Conservation (phyloP, 2,329 filamentous ascomycete species). For the Curvularia lunata region DNA sequence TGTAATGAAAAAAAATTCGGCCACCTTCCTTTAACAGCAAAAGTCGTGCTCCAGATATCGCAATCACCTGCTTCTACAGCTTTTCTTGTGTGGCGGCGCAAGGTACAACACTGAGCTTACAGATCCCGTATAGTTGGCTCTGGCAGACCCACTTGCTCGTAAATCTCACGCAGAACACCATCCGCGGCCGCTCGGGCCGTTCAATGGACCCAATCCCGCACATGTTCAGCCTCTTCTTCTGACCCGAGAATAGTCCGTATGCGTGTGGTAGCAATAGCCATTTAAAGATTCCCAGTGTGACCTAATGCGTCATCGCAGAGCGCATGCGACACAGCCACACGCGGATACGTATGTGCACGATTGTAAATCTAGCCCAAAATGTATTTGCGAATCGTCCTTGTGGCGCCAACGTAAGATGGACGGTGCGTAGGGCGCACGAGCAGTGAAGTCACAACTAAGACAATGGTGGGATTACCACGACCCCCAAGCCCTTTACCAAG, state of each 20-base stretch:
- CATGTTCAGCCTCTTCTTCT: background rate
- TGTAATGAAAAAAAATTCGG: background rate
- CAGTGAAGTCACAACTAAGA: conserved; percentile 12
- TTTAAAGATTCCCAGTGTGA: background rate
- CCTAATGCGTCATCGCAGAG: background rate
- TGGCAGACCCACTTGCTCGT: background rate
- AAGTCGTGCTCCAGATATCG: too few relatives aligned
- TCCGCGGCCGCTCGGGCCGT: background rate
- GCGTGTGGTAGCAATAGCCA: background rate
- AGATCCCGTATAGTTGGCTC: background rate
- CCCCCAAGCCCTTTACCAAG: background rate
- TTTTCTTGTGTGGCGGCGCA: background rate
- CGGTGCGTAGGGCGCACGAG: background rate
- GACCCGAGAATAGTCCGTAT: background rate
- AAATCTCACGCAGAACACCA: conserved; percentile 1
- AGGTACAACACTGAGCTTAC: background rate
- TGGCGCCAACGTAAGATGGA: conserved; percentile 2
- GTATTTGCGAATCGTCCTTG: background rate
- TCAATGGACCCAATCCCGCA: background rate
- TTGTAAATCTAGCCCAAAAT: background rate
- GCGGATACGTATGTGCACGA: background rate
- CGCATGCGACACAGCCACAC: background rate
- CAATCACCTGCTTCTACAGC: background rate
- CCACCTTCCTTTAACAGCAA: background rate
- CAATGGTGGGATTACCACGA: conserved; percentile 16